Conservation (phyloP, 2,329 filamentous ascomycete species). For the Cercospora janseana region DNA sequence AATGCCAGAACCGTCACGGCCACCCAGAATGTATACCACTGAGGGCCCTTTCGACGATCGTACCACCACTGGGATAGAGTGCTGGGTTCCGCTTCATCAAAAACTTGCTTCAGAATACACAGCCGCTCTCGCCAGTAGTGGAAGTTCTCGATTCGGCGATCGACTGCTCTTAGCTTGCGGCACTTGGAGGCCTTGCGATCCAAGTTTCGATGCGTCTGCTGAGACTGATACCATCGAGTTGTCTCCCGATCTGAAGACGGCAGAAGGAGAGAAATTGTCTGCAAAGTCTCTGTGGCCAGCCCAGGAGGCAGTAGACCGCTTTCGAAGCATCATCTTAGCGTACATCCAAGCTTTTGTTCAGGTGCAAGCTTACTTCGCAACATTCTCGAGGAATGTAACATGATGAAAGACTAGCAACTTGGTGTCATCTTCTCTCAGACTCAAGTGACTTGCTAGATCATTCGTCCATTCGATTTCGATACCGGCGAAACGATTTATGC, state of each 20-base stretch:
- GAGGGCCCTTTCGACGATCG: too few relatives aligned
- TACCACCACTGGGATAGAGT: too few relatives aligned
- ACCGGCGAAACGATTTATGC: constrained; percentile 35
- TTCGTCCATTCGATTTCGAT: constrained; percentile 41
- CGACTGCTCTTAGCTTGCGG: constrained; percentile 36
- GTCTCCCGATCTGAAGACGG: constrained; percentile 28
- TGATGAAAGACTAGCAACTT: constrained; percentile 44
- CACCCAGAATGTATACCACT: too few relatives aligned
- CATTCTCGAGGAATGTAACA: constrained; percentile 40
- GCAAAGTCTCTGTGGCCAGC: constrained; percentile 41
- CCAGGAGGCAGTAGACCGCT: constrained; percentile 35
- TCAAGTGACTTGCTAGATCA: constrained; percentile 46
- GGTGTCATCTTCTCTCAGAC: constrained; percentile 38
- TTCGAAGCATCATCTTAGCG: not conserved
- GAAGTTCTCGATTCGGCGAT: constrained; percentile 39
- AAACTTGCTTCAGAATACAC: too few relatives aligned
- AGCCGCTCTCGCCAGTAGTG: constrained; percentile 47
- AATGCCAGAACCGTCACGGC: too few relatives aligned
- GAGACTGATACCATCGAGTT: constrained; percentile 28
- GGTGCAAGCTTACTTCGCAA: constrained; percentile 23
- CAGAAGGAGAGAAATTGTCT: constrained; percentile 42
- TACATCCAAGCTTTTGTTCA: too few relatives aligned
- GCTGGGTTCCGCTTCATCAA: too few relatives aligned
- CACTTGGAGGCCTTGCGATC: constrained; percentile 34
- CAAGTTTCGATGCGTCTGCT: constrained; percentile 25